phyloP scores from a whole-genome alignment of 495 filamentous ascomycete genomes.

The Trichoderma orchidacearum region DNA sequence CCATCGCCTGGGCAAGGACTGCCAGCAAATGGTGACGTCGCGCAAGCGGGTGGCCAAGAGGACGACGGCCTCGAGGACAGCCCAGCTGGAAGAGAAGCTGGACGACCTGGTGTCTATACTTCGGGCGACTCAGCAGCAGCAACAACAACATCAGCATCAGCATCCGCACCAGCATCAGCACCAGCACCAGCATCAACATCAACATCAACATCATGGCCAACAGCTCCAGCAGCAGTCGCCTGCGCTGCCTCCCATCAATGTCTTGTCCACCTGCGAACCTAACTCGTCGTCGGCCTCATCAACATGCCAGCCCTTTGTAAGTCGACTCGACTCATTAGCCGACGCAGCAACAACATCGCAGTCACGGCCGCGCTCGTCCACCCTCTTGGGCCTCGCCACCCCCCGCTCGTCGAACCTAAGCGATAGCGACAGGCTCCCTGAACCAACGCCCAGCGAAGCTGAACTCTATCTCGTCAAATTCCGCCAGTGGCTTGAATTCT shows the following conservation, averaged over 20 bases:
- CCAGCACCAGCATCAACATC: neutral
- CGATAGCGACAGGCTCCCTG: neutral
- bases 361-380: neutral
- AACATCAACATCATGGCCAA: neutral
- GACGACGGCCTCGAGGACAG: conserved; percentile 17
- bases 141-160: neutral
- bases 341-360: neutral
- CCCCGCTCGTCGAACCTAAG: neutral
- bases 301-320: neutral
- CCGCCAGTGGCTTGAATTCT: conserved; percentile 9
- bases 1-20: conserved; percentile 24
- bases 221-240: neutral
- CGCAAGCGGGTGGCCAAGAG: conserved; percentile 19
- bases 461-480: conserved; percentile 10
- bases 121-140: conserved; percentile 5
- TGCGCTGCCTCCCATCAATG: neutral
- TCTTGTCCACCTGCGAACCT: neutral
- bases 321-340: conserved; percentile 1
- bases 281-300: neutral
- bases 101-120: conserved; percentile 30
- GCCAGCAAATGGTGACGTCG: conserved; percentile 22
- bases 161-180: neutral
- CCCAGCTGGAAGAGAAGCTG: conserved; percentile 30
- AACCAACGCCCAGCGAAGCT: conserved; percentile 7
- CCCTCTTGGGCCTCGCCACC: neutral